These are phyloP conservation scores for Globisporangium cederbergense DNA, from an alignment of 352 stramenopile species.

Conservation along the genomic window DNA sequence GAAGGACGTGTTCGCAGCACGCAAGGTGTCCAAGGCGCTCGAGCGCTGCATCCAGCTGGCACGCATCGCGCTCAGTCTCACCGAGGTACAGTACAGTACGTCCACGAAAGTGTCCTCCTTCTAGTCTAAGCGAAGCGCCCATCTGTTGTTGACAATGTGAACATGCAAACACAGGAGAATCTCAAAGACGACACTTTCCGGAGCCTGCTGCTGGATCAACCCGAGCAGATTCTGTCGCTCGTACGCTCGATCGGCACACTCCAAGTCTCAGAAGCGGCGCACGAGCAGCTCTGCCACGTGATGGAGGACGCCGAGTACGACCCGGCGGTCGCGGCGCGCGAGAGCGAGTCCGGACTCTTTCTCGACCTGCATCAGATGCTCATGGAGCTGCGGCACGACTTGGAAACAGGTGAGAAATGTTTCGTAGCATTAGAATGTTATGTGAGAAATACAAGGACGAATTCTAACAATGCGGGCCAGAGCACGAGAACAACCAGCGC, in stretches of 20 bases:
- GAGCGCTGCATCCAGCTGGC: conserved; percentile 45
- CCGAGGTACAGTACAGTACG: conserved; percentile 16
- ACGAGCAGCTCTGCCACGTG: conserved; percentile 45
- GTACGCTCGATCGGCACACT: conserved; percentile 23
- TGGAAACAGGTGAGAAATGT: conserved; percentile 26
- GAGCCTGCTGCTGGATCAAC: conserved; percentile 33
- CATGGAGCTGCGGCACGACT: conserved; percentile 25
- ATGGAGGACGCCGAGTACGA: conserved; percentile 59
- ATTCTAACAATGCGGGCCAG: conserved; percentile 15
- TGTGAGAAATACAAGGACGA: background rate
- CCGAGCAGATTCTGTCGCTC: conserved; percentile 32
- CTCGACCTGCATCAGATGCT: conserved; percentile 50
- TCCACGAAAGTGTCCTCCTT: background rate
- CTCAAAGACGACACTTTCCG: conserved; percentile 47
- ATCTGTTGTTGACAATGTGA: background rate
- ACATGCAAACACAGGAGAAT: conserved; percentile 15
- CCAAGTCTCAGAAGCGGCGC: conserved; percentile 30
- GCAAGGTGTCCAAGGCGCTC: conserved; percentile 49
- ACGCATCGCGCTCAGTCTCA: conserved; percentile 23
- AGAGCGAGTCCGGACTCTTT: conserved; percentile 64
- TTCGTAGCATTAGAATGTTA: background rate
- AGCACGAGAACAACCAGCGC: conserved; percentile 32
- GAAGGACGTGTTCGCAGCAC: conserved; percentile 50
- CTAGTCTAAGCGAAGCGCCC: conserved; percentile 5
- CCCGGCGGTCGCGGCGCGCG: conserved; percentile 38